Evolutionary conservation across 2,329 filamentous ascomycete species (phyloP), one percentile per base, ranked within the genome.

Genomic region (Coleophoma cylindrospora): DNA sequence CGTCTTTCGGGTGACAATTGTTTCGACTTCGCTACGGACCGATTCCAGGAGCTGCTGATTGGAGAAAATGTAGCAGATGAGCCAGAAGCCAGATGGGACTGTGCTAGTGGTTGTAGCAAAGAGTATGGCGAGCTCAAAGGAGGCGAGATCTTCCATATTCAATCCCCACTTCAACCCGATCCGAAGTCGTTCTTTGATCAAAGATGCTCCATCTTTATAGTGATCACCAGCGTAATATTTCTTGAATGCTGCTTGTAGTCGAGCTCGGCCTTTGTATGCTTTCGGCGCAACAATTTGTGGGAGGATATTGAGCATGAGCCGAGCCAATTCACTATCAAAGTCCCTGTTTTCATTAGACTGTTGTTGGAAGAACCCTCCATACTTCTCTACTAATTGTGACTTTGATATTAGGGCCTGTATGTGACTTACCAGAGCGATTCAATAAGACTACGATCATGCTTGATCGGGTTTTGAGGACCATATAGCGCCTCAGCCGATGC

Each of bases 401-500:
- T 27, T 5, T 27, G 27, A 6, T 27, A 27, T 27, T 10, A 27
- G 27, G 27, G 27, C 27, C 3, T 27, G 6, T 27, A 27, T 10
- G 27, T 27, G 27, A 56, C 50, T 5, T 57, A 68, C 70, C 66
- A 70, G 17, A 75, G 65, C n/a, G 65, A 65, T 12, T 72, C 61
- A 13, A 72, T 54, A 6, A 75, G 56, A 3, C 54, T 54, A 2
- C 64, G 60, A 15, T 74, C 57, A 2, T 57, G 47, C 11, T 56
- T 62, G 33, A 75, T 66, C 0, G 73, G 72, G 54, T 76, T 74
- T 1, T 68, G 50, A 1, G 70, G 65, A 1, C 75, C 74, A 50
- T 71, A 78, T n/a, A 78, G 60, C 3, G 70, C 68, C 21, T 65
- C 56, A 5, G 66, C 65, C 0, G 69, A 70, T 10, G 72, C 70